Percentiles rank a stretch among this genome's conserved stretches.
Evolutionary conservation across 805 yeast genomes (phyloP).

Genomic region (Trichomonascus vanleenenianus): DNA sequence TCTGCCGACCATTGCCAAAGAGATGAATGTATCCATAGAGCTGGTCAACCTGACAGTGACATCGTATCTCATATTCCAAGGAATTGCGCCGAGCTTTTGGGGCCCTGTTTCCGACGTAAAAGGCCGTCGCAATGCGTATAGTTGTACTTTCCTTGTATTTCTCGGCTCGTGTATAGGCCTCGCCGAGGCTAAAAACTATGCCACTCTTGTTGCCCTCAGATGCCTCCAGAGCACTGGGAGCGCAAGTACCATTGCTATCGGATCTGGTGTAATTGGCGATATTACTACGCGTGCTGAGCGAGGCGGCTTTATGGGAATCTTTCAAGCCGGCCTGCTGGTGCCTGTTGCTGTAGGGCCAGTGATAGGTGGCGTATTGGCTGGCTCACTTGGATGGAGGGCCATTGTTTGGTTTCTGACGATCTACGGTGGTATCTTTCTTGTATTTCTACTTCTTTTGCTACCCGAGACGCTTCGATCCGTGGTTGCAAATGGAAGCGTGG

Average conservation of each 20-base stretch:
- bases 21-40: slow-evolving; percentile 50
- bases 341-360: slow-evolving; percentile 81
- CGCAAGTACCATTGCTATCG: slow-evolving; percentile 66
- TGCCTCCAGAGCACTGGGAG: slow-evolving; percentile 73
- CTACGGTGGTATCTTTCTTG: slow-evolving; percentile 42
- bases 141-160: slow-evolving; percentile 48
- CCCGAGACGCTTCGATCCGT: slow-evolving; percentile 72
- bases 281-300: slow-evolving; percentile 55
- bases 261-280: slow-evolving; percentile 69
- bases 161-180: slow-evolving; percentile 58
- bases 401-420: slow-evolving; percentile 58
- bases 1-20: slow-evolving; percentile 44
- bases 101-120: slow-evolving; percentile 60
- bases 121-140: slow-evolving; percentile 66
- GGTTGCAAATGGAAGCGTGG: slow-evolving; percentile 67
- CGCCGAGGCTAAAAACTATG: slow-evolving; percentile 49
- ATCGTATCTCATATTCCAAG: slow-evolving; percentile 69
- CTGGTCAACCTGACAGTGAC: slow-evolving; percentile 65
- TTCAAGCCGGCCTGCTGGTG: slow-evolving; percentile 52
- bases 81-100: slow-evolving; percentile 61
- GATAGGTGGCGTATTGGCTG: slow-evolving; percentile 46
- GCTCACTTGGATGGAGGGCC: slow-evolving; percentile 59
- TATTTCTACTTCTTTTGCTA: slow-evolving; percentile 32
- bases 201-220: slow-evolving; percentile 57
- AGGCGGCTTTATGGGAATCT: slow-evolving; percentile 60